Evolutionary conservation across 2,329 filamentous ascomycete species (phyloP), one percentile per base, ranked within the genome.

Genomic region (Sporothrix pallida): DNA sequence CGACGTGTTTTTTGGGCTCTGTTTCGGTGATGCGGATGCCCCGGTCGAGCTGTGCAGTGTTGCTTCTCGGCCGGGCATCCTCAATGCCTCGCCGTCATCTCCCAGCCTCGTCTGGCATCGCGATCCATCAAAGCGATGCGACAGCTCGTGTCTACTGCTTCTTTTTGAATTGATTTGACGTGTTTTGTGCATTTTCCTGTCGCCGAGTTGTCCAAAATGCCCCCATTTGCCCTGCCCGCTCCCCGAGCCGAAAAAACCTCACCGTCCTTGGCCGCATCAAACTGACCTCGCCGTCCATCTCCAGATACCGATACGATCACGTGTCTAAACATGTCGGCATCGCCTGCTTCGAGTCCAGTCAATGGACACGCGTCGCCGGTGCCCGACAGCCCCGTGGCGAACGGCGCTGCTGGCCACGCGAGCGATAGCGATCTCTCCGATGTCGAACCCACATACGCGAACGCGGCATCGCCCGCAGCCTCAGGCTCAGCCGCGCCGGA

Each of bases 361-460:
- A 93, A 94, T 83, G 92, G 91, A 80, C 88, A 91, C 82, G 80
- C 85, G 78, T 88, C 88, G 80, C 87, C 88, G 78, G 82, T 84
- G 76, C 83, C 85, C 76, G 84, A 86, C 78, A 83, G 86, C 77
- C 82, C 80, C 72, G 81, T 82, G 72, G 79, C 80, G 74, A 78
- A 82, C 69, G 81, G 83, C 76, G 81, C 82, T 3, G 42, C 26
- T 75, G 82, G 81, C 74, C 79, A 87, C 75, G 87, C 87, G 77
- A 92, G 88, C 83, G 93, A 94, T 78, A 93, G 90, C 86, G 93
- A 94, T 78, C 86, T 92, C 75, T 94, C 93, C 78, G 92, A 97
- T 79, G 85, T 88, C 78, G 87, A 88, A 80, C 83, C 85, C 79
- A 84, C 86, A 79, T 84, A 83, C 76, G 80, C 83, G 79, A 82